A percentile compares a stretch with the other conserved stretches of the same genome.
Evolutionary conservation across 805 yeast genomes (phyloP).

Genomic region (Torulaspora indica): DNA sequence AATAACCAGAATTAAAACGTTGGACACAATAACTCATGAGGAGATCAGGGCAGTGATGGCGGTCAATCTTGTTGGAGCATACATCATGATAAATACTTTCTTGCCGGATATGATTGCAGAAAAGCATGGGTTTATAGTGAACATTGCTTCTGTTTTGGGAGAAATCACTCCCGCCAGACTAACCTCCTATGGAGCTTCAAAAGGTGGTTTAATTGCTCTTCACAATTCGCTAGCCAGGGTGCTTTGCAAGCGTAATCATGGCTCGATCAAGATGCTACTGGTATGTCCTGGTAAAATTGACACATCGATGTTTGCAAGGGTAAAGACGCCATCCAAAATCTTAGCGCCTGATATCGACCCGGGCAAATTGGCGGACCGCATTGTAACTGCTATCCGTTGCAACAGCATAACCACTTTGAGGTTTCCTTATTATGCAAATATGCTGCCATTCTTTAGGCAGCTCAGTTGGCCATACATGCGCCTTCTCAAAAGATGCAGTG

Average conservation of each 20-base stretch:
- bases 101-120: slow-evolving; percentile 63
- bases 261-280: slow-evolving; percentile 58
- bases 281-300: slow-evolving; percentile 85
- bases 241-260: slow-evolving; percentile 49
- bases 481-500: slow-evolving; percentile 48
- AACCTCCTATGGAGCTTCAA: slow-evolving; percentile 82
- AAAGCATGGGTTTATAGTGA: slow-evolving; percentile 70
- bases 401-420: slow-evolving; percentile 68
- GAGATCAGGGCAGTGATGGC: slow-evolving; percentile 61
- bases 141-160: slow-evolving; percentile 81
- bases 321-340: slow-evolving; percentile 64
- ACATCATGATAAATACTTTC: slow-evolving; percentile 63
- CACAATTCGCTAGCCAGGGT: slow-evolving; percentile 70
- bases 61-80: slow-evolving; percentile 66
- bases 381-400: slow-evolving; percentile 50
- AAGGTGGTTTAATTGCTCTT: slow-evolving; percentile 77
- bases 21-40: slow-evolving; percentile 49
- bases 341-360: slow-evolving; percentile 85
- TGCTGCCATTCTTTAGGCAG: slow-evolving; percentile 66
- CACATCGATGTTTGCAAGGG: slow-evolving; percentile 69
- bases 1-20: slow-evolving; percentile 52
- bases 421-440: slow-evolving; percentile 70
- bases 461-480: slow-evolving; percentile 57
- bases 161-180: slow-evolving; percentile 77
- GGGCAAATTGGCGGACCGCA: slow-evolving; percentile 52